Evolutionary conservation across 768 basidiomycete genomes (phyloP).

Genomic region (Asterophora parasitica): DNA sequence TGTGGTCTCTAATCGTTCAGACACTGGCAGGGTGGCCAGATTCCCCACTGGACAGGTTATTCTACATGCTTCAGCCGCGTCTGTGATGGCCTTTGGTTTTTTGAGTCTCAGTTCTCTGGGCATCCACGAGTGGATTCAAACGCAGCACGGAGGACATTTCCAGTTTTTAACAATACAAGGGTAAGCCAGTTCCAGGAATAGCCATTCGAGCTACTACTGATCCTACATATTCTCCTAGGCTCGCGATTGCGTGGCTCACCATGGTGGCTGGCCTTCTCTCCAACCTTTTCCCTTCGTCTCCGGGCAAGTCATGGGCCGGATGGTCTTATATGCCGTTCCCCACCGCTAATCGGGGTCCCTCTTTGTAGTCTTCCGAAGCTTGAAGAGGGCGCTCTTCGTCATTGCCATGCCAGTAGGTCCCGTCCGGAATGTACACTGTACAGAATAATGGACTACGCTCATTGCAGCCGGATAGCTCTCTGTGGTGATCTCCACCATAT

Average conservation of each 20-base stretch:
- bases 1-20: not conserved
- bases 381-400: constrained; percentile 58
- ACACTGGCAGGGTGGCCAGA: constrained; percentile 2
- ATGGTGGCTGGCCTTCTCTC: constrained; percentile 30
- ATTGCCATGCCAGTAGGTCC: constrained; percentile 59
- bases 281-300: constrained; percentile 28
- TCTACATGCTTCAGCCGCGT: constrained; percentile 28
- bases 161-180: constrained; percentile 80
- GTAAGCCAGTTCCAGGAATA: constrained; percentile 28
- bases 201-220: not conserved
- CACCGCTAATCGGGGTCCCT: not conserved
- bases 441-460: not conserved
- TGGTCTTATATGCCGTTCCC: not conserved
- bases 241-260: constrained; percentile 31
- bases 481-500: constrained; percentile 45
- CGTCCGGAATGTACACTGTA: not conserved
- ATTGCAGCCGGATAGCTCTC: constrained; percentile 23
- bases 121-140: constrained; percentile 28
- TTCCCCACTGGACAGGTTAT: constrained; percentile 10
- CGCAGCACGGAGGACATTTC: constrained; percentile 58
- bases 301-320: constrained; percentile 19
- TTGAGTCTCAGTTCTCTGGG: constrained; percentile 22
- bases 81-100: constrained; percentile 34
- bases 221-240: constrained; percentile 17
- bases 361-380: constrained; percentile 30